Percentiles rank a stretch among this genome's conserved stretches.
Evolutionary conservation across 2,329 filamentous ascomycete genomes (phyloP).

Genomic region (Eutypa lata): DNA sequence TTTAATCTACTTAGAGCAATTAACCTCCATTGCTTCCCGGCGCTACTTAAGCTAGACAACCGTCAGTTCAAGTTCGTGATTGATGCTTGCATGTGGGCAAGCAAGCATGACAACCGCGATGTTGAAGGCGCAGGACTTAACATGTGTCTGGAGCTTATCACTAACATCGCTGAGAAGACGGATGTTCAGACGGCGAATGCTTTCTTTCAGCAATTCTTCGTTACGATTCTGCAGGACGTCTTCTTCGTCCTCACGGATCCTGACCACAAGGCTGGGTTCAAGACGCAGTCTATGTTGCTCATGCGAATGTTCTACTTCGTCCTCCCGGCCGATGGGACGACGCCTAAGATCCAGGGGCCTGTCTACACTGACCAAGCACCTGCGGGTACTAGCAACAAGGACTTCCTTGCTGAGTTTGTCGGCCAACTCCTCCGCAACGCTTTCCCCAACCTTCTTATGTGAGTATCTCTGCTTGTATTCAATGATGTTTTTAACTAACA

Average conservation of each 20-base stretch:
- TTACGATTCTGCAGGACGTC: conserved; percentile 92
- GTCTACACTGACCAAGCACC: conserved; percentile 88
- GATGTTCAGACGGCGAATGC: conserved; percentile 82
- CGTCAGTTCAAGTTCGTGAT: conserved; percentile 99
- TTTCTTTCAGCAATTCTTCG: conserved; percentile 98
- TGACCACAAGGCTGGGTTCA: conserved; percentile 98
- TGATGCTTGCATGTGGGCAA: conserved; percentile 99
- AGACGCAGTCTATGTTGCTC: conserved; percentile 90
- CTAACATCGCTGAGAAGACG: conserved; percentile 92
- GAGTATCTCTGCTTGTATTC: conserved; percentile 37
- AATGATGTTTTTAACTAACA: conserved; percentile 32
- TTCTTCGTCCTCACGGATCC: conserved; percentile 98
- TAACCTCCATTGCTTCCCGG: conserved; percentile 95
- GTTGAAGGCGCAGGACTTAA: conserved; percentile 94
- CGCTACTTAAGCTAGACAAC: conserved; percentile 88
- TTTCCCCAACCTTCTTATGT: conserved; percentile 90
- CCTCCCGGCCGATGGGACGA: conserved; percentile 63
- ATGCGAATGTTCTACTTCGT: conserved; percentile 96
- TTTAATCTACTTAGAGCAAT: conserved; percentile 96
- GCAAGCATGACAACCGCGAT: conserved; percentile 98
- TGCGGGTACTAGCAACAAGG: conserved; percentile 79
- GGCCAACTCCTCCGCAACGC: conserved; percentile 80
- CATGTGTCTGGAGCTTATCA: conserved; percentile 97
- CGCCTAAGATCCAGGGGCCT: conserved; percentile 86
- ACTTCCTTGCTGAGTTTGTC: conserved; percentile 88